Base-by-base conservation (phyloP, 805 yeast species). In the Yarrowia bubula region DNA sequence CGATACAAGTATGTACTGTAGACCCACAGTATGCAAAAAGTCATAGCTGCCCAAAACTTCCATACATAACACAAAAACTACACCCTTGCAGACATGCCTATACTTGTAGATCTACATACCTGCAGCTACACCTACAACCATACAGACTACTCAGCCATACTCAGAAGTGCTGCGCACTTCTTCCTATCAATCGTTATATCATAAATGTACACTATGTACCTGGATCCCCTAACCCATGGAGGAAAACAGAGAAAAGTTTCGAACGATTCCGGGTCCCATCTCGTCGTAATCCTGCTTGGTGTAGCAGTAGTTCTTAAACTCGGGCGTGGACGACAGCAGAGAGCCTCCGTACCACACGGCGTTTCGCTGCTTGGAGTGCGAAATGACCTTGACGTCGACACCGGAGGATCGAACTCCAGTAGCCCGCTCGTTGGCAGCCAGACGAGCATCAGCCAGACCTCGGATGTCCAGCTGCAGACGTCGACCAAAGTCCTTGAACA, bases 261-360 rank as follows among this genome's bases (percentile, higher is more conserved):
- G 87, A 51, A 96, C 99, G 73, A 95, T 95, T 72, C 89, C 90
- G 66, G 99, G 99, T 38, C 99, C 99, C 73, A 88, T 88, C 79
- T 95, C 99, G 74, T 95, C 99, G 77, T 95, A 95, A 74, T 95
- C 99, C 74, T 88, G 87, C 80, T 95, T 95, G 28, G 99, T 93
- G 80, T 95, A 95, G 76, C 98, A 95, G 78, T 92, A 92, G 76
- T 96, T 86, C 78, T 89, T 90, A 80, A 95, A 95, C 78, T 95
- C 99, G 22, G 96, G 86, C 10, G 99, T 95, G 80, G 93, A 98
- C 1, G 99, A 98, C 74, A 95, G 82, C 70, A 95, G 80, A 18
- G 96, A 89, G 70, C 99, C 99, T 71, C 99, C 99, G 75, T 93
- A 95, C 99, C 99, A 95, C 66, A 95, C 99, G 3, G 99, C 99